Evolutionary conservation across 805 yeast genomes (phyloP).

Genomic region (Blastobotrys muscicola): DNA sequence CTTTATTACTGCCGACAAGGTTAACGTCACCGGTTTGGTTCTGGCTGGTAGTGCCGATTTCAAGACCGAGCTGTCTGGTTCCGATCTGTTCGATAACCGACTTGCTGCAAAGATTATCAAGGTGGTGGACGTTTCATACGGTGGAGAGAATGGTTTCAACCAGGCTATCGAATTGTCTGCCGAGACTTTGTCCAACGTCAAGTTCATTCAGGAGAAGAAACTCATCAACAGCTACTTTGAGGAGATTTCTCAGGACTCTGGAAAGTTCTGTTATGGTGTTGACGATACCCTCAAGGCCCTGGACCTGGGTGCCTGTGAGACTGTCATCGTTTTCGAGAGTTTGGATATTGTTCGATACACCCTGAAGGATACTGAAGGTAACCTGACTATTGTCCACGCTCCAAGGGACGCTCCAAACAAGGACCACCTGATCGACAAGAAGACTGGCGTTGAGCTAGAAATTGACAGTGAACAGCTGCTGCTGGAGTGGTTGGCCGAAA

Average conservation of each 20-base stretch:
- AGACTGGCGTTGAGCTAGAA: conserved; percentile 89
- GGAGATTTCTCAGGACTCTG: conserved; percentile 95
- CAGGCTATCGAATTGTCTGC: conserved; percentile 98
- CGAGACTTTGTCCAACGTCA: conserved; percentile 93
- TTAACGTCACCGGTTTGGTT: conserved; percentile 86
- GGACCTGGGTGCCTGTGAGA: conserved; percentile 94
- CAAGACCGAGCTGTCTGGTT: conserved; percentile 85
- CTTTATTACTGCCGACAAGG: conserved; percentile 91
- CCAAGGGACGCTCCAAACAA: conserved; percentile 67
- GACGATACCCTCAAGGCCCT: conserved; percentile 94
- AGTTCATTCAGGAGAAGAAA: conserved; percentile 97
- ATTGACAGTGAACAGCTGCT: conserved; percentile 72
- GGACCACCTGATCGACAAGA: conserved; percentile 67
- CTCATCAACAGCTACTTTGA: conserved; percentile 86
- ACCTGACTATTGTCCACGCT: conserved; percentile 62
- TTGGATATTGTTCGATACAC: conserved; percentile 77
- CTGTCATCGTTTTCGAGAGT: conserved; percentile 85
- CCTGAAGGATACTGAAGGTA: conserved; percentile 74
- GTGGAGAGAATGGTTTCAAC: conserved; percentile 99
- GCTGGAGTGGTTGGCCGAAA: conserved; percentile 97
- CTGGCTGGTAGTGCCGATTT: conserved; percentile 99
- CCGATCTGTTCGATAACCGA: conserved; percentile 89
- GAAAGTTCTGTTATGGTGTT: conserved; percentile 95
- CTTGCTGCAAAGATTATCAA: conserved; percentile 78
- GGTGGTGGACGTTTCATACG: conserved; percentile 94